Percentiles rank a stretch among this genome's conserved stretches.
Evolutionary conservation across 2,329 filamentous ascomycete genomes (phyloP).

Genomic region (Rutstroemia sydowiana): DNA sequence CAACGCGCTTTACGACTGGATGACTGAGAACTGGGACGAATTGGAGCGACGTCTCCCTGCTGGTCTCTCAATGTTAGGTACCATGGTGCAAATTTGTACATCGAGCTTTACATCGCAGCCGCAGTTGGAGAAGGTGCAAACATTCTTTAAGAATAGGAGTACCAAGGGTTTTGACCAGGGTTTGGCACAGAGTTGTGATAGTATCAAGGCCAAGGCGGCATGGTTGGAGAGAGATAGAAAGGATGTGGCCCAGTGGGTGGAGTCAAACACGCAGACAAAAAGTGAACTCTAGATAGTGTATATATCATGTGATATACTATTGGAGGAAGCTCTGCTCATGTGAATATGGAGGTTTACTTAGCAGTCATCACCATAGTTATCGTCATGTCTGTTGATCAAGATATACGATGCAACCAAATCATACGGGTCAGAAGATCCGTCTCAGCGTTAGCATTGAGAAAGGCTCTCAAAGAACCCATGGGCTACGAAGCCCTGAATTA

Average conservation of each 20-base stretch:
- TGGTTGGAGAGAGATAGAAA: constrained; percentile 71
- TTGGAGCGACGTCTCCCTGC: constrained; percentile 76
- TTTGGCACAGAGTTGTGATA: constrained; percentile 82
- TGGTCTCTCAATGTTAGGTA: constrained; percentile 77
- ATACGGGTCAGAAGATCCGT: too few relatives aligned
- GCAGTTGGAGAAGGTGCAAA: constrained; percentile 68
- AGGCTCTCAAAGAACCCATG: too few relatives aligned
- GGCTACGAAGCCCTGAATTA: too few relatives aligned
- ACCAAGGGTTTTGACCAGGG: constrained; percentile 84
- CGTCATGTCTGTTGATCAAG: too few relatives aligned
- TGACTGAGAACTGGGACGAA: constrained; percentile 82
- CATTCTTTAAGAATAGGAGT: constrained; percentile 75
- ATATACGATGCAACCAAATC: too few relatives aligned
- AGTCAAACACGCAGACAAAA: constrained; percentile 42
- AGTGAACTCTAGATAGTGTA: constrained; percentile 24
- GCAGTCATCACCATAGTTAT: too few relatives aligned
- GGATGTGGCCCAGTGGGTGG: constrained; percentile 69
- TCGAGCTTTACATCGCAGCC: constrained; percentile 70
- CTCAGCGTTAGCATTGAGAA: too few relatives aligned
- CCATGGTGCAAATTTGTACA: constrained; percentile 75
- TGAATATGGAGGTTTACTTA: too few relatives aligned
- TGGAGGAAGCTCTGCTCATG: too few relatives aligned
- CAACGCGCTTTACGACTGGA: constrained; percentile 72
- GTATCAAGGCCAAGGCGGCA: constrained; percentile 73
- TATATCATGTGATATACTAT: neutral